Evolutionary conservation across 2,329 filamentous ascomycete genomes (phyloP), one percentile per base, ranked within the genome.

Genomic region (Paecilomyces sp.): DNA sequence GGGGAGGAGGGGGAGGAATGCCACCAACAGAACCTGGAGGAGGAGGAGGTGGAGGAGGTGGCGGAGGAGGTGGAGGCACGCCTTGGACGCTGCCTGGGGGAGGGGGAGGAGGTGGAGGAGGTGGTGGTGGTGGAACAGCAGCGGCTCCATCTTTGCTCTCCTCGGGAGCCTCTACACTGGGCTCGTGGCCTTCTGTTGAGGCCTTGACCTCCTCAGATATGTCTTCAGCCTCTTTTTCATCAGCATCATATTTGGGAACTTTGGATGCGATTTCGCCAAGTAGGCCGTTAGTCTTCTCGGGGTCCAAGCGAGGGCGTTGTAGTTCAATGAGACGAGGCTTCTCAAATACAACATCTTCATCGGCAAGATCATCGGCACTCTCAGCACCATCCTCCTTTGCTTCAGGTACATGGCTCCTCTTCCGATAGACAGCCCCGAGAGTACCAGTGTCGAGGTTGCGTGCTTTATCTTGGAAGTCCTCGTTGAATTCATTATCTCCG

Each of bases 261-360:
- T 89, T 94, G 56, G 87, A 84, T 34, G 86, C 84, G 65, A 96
- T 88, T 74, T 96, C 81, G 79, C 82, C 76, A 79, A 88, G 70
- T 77, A 93, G 73, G 71, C 86, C 79, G 80, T 86, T 79, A 79
- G 88, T 81, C 80, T 91, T 75, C 76, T 83, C 74, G 51, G 80
- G 76, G 61, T 81, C 81, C 70, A 88, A 78, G 69, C 83, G 85
- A 2, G 91, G 91, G 62, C 91, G 85, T 57, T 72, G 70, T 72
- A 93, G 85, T 73, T 94, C 84, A 60, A 96, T 85, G 56, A 96
- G 78, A 58, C 88, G 85, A 47, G 92, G 90, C 75, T 88, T 93
- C 76, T 92, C 90, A 64, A 88, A 89, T 25, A 93, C 76, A 50
- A 87, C 80, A 30, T 82, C 84, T 13, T 78, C 79, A 15, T 85